Base-by-base conservation (phyloP, 2,329 filamentous ascomycete genomes). In the Fusarium xylarioides region DNA sequence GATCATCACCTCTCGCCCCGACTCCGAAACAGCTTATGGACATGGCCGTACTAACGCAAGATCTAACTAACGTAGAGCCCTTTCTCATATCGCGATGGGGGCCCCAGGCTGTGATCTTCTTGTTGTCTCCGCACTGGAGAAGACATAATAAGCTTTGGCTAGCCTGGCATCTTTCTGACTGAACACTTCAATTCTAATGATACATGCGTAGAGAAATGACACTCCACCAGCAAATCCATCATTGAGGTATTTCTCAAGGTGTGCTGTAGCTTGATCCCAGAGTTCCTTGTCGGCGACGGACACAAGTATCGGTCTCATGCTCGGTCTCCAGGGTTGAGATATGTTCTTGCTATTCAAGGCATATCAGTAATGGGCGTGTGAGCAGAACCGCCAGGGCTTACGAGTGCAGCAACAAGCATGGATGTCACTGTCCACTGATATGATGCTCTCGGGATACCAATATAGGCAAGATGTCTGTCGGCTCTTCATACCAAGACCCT, bases 141-240 rank as follows among this genome's bases (percentile, higher is more conserved):
- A 47, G 32, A 66, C 40, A 66, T 46, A 35, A 19, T 35, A 74
- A 74, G 55, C 63, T 74, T 74, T 56, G 67, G 55, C 71, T 74
- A 71, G 59, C 28, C 71, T 74, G 68, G 59, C 28, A 59, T 58
- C 52, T 26, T 38, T 58, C 56, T 52, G 58, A 49, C 63, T 34
- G 43, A 49, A 49, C 63, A 30, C 35, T 44, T 67, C 46, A 37
- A 40, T 57, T 52, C 43, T n/a, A 46, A 55, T 40, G 42, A 12
- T 28, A 21, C 44, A 46, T 28, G 26, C 26, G 26, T 30, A 32
- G 54, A 57, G 66, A 59, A 58, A 47, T 28, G 63, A 61, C 50
- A 44, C 43, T 47, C 49, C n/a, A 26, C 42, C 21, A 50, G 58
- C 34, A 7, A 47, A 28, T 42, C 21, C 35, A 40, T 30, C 37